phyloP scores from a whole-genome alignment of 352 stramenopile genomes.

The Phytophthora quininea region DNA sequence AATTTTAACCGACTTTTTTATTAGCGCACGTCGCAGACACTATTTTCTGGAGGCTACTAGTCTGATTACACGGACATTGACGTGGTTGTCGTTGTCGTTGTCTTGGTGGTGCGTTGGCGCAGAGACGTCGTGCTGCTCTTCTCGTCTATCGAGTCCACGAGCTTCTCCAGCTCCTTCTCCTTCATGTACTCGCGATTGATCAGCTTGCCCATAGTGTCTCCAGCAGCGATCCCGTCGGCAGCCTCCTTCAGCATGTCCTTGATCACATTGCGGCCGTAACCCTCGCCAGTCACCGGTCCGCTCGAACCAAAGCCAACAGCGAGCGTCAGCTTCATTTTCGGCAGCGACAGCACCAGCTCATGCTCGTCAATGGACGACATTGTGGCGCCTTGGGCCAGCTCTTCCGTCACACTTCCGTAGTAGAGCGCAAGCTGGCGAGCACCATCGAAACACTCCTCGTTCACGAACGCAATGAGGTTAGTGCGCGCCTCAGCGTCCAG shows the following conservation, averaged over 20 bases:
- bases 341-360: conserved; percentile 75
- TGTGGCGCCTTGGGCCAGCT: conserved; percentile 63
- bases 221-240: conserved; percentile 52
- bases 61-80: conserved; percentile 6
- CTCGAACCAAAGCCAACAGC: conserved; percentile 84
- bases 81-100: conserved; percentile 24
- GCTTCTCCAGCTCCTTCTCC: conserved; percentile 52
- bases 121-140: conserved; percentile 37
- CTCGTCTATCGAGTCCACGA: conserved; percentile 46
- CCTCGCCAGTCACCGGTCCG: conserved; percentile 72
- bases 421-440: conserved; percentile 77
- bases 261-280: conserved; percentile 73
- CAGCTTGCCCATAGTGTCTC: conserved; percentile 80
- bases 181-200: conserved; percentile 75
- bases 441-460: conserved; percentile 80
- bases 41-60: background rate
- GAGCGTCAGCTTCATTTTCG: conserved; percentile 86
- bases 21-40: background rate
- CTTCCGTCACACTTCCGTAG: conserved; percentile 84
- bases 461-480: conserved; percentile 75
- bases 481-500: conserved; percentile 76
- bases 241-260: conserved; percentile 75
- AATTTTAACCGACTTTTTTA: background rate
- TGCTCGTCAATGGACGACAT: conserved; percentile 83
- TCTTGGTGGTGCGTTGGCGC: conserved; percentile 53